phyloP scores from a whole-genome alignment of 176 grass and related monocot genomes.

The Pharus latifolius region DNA sequence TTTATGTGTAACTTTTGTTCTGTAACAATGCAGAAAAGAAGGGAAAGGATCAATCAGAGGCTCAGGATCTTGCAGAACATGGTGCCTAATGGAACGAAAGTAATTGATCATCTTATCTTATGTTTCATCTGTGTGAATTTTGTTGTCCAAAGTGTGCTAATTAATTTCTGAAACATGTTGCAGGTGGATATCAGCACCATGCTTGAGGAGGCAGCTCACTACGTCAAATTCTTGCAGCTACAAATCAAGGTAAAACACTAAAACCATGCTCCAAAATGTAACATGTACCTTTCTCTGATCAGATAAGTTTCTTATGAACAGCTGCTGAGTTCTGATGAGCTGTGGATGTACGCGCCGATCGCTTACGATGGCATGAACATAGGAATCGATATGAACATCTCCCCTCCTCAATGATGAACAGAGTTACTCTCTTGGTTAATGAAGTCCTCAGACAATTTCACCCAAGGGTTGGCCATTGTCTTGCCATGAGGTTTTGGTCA shows the following conservation, averaged over 20 bases:
- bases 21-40: conserved; percentile 59
- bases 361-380: conserved; percentile 77
- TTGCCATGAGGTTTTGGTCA: neutral
- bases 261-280: neutral
- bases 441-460: neutral
- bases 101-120: neutral
- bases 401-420: conserved; percentile 24
- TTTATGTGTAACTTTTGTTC: conserved; percentile 1
- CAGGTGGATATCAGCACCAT: conserved; percentile 87
- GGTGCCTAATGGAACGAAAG: conserved; percentile 76
- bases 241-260: conserved; percentile 75
- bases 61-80: conserved; percentile 53
- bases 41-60: conserved; percentile 65
- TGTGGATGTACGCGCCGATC: conserved; percentile 85
- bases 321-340: conserved; percentile 68
- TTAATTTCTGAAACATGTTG: neutral
- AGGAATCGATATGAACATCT: conserved; percentile 56
- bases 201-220: conserved; percentile 73
- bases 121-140: neutral
- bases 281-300: neutral
- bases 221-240: conserved; percentile 73
- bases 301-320: conserved; percentile 13
- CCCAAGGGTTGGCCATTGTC: neutral
- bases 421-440: neutral
- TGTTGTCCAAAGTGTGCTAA: neutral